phyloP scores from a whole-genome alignment of 106 monocot genomes.

The Ottelia alismoides region DNA sequence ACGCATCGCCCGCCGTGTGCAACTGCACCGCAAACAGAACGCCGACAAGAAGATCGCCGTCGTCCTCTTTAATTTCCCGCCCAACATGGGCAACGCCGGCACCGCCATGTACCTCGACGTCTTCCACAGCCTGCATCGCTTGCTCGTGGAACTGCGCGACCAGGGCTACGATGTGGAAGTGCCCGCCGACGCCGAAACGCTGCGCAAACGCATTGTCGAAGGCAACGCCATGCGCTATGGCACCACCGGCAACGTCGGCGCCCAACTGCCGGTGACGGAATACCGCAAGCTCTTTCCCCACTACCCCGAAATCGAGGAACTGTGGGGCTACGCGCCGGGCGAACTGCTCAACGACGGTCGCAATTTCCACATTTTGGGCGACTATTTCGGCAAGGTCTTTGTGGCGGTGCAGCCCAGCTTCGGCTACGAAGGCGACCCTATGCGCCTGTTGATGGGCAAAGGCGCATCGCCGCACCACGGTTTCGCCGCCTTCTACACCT shows the following conservation, averaged over 20 bases:
- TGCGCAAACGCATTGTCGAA: constrained; percentile 48
- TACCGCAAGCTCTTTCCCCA: constrained; percentile 49
- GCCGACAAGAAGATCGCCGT: constrained; percentile 57
- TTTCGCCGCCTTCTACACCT: constrained; percentile 61
- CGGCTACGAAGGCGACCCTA: constrained; percentile 65
- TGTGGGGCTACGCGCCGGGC: constrained; percentile 57
- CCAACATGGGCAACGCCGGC: constrained; percentile 65
- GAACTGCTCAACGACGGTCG: constrained; percentile 55
- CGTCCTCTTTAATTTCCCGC: constrained; percentile 65
- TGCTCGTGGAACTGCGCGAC: constrained; percentile 33
- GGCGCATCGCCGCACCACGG: constrained; percentile 67
- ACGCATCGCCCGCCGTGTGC: too few species aligned
- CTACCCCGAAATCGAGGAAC: constrained; percentile 29
- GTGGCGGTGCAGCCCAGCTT: constrained; percentile 66
- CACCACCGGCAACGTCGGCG: constrained; percentile 39
- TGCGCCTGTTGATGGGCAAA: constrained; percentile 60
- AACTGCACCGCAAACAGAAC: too few species aligned
- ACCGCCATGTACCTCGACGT: constrained; percentile 61
- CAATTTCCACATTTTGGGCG: constrained; percentile 45
- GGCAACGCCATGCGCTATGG: constrained; percentile 57
- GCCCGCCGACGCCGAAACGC: constrained; percentile 38
- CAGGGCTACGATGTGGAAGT: constrained; percentile 55
- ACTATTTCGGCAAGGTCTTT: constrained; percentile 61
- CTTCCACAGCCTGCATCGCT: constrained; percentile 42
- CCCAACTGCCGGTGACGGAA: constrained; percentile 51